Conservation (phyloP, 23 red algal species). For the Gracilaria caudata region DNA sequence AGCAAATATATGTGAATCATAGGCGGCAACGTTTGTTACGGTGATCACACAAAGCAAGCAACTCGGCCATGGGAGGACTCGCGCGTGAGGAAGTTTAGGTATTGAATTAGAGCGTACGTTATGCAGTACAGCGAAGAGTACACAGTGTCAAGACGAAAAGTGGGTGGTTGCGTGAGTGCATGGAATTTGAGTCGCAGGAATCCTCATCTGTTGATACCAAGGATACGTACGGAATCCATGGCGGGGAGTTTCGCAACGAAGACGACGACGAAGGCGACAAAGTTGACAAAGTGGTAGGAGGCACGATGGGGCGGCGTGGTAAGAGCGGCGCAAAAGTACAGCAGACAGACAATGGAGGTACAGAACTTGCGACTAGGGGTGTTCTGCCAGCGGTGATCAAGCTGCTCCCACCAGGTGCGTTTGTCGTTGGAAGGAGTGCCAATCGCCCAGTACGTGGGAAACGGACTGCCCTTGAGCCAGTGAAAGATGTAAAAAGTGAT, state of each 20-base stretch:
- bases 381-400: constrained; percentile 89
- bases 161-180: background rate
- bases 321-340: constrained; percentile 74
- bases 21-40: background rate
- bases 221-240: constrained; percentile 92
- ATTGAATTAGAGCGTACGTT: constrained; percentile 20
- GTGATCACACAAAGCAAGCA: background rate
- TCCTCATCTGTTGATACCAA: constrained; percentile 83
- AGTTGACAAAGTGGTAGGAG: constrained; percentile 76
- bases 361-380: constrained; percentile 92
- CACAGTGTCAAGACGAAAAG: background rate
- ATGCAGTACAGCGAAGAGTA: background rate
- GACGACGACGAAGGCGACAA: constrained; percentile 76
- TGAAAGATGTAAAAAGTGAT: constrained; percentile 97
- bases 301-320: constrained; percentile 65
- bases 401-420: constrained; percentile 96
- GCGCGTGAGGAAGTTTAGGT: background rate
- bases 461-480: constrained; percentile 96
- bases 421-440: constrained; percentile 66
- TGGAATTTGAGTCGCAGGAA: background rate
- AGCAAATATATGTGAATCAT: background rate
- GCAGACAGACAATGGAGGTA: constrained; percentile 75
- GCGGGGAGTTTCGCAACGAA: constrained; percentile 95
- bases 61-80: background rate
- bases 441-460: constrained; percentile 85